Evolutionary conservation across 2,329 filamentous ascomycete genomes (phyloP), one percentile per base, ranked within the genome.

Genomic region (Scedosporium minutisporum): DNA sequence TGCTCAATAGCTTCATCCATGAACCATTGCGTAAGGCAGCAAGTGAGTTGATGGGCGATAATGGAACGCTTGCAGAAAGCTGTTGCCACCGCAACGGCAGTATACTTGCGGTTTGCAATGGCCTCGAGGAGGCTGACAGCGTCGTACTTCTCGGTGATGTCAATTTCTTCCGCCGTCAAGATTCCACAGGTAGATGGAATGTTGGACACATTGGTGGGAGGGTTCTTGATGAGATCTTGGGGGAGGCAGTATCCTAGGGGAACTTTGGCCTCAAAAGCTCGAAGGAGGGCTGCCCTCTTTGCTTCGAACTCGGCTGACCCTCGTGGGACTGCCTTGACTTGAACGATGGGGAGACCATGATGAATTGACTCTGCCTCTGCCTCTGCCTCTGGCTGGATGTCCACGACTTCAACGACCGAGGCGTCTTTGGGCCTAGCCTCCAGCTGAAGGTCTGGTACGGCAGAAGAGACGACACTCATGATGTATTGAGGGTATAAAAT

Each of bases 1-100:
- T 74, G 74, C n/a, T 73, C 63, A 0, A 85, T 46, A 1, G 83
- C 83, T 7, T 74, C 67, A 2, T 77, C 72, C 66, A 82, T 80
- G 57, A 83, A 77, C 29, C 80, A 78, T 62, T 86, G 82, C 0
- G 78, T 79, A 2, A 83, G 68, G 57, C 81, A 83, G 55, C 73
- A 73, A n/a, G 76, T 81, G 23, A 85, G 71, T 67, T 87, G 85
- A 63, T 87, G 84, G 1, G 85, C 84, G 3, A 81, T 74, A 1
- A 77, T 75, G 1, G 80, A 79, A 14, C 79, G 70, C 70, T 83
- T 84, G 70, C 80, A 82, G 68, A 82, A 88, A 0, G 82, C 84
- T 14, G 70, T 73, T 1, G 70, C 71, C 0, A 79, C 79, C 4
- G 71, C 70, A 1, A 75, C 73, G 2, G 77, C 71, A 2, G 73